Percentiles rank a stretch among this genome's conserved stretches.
These are phyloP conservation scores for Ulvella scutata DNA, from an alignment of 139 green algal species.

Conservation along the genomic window DNA sequence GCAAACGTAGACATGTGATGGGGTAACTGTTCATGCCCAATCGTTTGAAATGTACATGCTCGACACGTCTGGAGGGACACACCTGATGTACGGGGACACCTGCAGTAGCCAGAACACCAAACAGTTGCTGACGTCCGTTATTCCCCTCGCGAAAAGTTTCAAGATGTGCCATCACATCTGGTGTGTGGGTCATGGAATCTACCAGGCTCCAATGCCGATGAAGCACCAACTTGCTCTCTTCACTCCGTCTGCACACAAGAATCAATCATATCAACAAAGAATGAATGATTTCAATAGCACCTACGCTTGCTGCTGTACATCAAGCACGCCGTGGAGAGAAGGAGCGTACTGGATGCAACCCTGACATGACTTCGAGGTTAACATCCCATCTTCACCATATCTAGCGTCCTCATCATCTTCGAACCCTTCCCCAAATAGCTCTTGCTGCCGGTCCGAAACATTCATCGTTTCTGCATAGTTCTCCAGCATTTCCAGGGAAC, in stretches of 20 bases:
- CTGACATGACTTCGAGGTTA: neutral
- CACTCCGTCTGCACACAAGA: neutral
- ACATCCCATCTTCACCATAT: neutral
- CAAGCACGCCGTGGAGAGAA: too few relatives aligned
- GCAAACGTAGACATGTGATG: too few relatives aligned
- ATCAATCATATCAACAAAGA: neutral
- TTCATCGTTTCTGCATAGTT: neutral
- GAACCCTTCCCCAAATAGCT: neutral
- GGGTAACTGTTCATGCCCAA: too few relatives aligned
- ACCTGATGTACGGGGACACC: neutral
- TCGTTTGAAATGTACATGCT: too few relatives aligned
- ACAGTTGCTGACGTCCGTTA: neutral
- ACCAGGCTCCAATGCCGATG: neutral
- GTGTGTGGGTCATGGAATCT: neutral
- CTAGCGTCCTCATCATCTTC: neutral
- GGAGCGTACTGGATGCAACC: neutral
- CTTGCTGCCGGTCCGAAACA: neutral
- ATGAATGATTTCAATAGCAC: too few relatives aligned
- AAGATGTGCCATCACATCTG: neutral
- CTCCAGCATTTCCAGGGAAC: neutral
- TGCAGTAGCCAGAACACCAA: neutral
- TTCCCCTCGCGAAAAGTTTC: neutral
- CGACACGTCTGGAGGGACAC: too few relatives aligned
- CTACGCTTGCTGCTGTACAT: too few relatives aligned
- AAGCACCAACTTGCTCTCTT: neutral